Evolutionary conservation across 257 asterid genomes (phyloP), one percentile per base, ranked within the genome.

Genomic region (Leptodermis oblonga): DNA sequence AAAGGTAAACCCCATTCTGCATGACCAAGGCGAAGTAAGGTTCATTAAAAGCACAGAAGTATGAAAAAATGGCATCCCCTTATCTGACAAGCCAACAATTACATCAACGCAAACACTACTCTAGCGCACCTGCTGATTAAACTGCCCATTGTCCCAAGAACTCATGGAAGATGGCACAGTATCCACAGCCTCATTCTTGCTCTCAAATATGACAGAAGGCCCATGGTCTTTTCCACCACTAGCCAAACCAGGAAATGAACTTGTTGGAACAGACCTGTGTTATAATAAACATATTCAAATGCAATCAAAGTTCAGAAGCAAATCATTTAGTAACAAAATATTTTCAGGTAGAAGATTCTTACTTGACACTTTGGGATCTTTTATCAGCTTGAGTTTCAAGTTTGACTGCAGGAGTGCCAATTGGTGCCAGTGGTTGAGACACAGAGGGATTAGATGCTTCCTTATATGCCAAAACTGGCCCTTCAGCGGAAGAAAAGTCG

Each of bases 351-450:
- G 49, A 80, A 67, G 67, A 48, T 31, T 64, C 63, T 61, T 84
- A 92, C 98, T 79, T 90, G 79, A 75, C 72, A 55, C 65, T 62
- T 53, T 70, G 74, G 66, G 82, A 78, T 54, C 67, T 69, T 14
- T 56, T 75, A 51, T 78, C 86, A 41, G 83, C 37, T 70, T 76
- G 90, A 48, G 77, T 30, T 74, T 83, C 96, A 55, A 78, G 66
- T 84, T 78, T 88, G 65, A 74, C 71, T 33, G 88, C 80, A 81
- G 89, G 88, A 67, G 83, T 84, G 75, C 94, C 95, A 77, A 84
- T 82, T 22, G 92, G 95, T 53, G 82, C 83, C 69, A 82, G 73
- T n/a, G 88, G 83, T 76, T 83, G 94, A 11, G 88, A 79, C 70
- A 80, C 71, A 68, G 77, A 69, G 63, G 75, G 23, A 13, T 73